Percentiles rank a stretch among this genome's conserved stretches.
Evolutionary conservation across 164 flowering plant species (phyloP).

Genomic region (Magnolia sinica): DNA sequence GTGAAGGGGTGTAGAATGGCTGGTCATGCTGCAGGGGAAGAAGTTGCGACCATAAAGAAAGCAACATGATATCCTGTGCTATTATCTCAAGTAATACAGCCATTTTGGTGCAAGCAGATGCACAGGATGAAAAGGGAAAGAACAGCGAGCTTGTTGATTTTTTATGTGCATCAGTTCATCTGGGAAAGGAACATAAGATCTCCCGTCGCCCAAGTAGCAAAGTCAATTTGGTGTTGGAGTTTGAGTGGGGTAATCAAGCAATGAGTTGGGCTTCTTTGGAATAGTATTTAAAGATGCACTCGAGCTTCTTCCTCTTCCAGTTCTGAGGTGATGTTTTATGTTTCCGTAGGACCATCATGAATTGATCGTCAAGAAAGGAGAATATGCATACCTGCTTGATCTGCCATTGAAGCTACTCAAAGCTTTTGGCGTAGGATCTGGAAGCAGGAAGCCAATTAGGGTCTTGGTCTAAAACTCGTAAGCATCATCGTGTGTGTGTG

Average conservation of each 20-base stretch:
- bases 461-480: background rate
- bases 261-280: background rate
- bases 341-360: background rate
- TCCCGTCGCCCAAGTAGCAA: no score
- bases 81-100: background rate
- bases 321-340: background rate
- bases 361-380: background rate
- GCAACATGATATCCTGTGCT: background rate
- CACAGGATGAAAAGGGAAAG: background rate
- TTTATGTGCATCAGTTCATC: background rate
- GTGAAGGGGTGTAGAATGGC: no score
- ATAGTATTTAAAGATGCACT: background rate
- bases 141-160: background rate
- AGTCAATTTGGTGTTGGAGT: no score
- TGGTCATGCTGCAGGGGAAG: no score
- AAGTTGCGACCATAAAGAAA: no score
- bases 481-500: background rate
- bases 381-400: background rate
- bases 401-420: background rate
- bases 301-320: background rate
- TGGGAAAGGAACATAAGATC: no score
- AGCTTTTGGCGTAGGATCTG: background rate
- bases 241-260: background rate
- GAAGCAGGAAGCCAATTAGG: no score
- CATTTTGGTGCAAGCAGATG: background rate